Base-by-base conservation (phyloP, 2,329 filamentous ascomycete genomes). In the Furcasterigmium sp. region DNA sequence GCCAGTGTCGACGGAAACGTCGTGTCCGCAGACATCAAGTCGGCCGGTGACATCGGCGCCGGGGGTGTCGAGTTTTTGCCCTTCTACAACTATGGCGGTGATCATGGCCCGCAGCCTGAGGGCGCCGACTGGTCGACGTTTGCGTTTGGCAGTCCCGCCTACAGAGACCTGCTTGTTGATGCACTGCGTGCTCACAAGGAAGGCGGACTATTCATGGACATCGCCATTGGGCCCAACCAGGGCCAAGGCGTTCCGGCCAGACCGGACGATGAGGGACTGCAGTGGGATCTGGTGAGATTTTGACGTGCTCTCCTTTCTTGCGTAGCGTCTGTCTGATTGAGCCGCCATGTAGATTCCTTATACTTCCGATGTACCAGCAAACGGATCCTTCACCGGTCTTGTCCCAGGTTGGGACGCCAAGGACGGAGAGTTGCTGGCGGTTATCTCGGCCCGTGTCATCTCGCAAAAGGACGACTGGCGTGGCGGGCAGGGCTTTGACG, bases 191-290 rank as follows among this genome's bases (percentile, higher is more conserved):
- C 46, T 2, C 42, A 45, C 9, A 26, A 45, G 3, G 61, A 68
- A 0, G 45, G 59, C 15, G 63, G 56, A 0, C 37, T 73, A 9
- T 44, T 65, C 5, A 61, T 76, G 51, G 71, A 76, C 47, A 69
- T 72, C 49, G 56, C 65, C 0, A 39, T 75, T 2, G 72, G 71
- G 0, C 64, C 71, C 0, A 72, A 70, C 46, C 67, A 72, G 49
- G 73, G 71, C 4, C 60, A 65, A 37, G 72, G 72, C 13, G 67
- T 72, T 3, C 71, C 70, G 1, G 60, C 64, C 1, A 48, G 53
- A 1, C 42, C 47, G 1, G 50, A 57, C 18, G 54, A 60, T 36
- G 58, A 62, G 5, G 67, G 64, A 1, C 52, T 65, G 9, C 46
- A 55, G 42, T 63, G 55, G 56, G 52, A 67, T 43, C 37, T 68